Conservation (phyloP, 331 rosid species). For the Prunus yedoensis region DNA sequence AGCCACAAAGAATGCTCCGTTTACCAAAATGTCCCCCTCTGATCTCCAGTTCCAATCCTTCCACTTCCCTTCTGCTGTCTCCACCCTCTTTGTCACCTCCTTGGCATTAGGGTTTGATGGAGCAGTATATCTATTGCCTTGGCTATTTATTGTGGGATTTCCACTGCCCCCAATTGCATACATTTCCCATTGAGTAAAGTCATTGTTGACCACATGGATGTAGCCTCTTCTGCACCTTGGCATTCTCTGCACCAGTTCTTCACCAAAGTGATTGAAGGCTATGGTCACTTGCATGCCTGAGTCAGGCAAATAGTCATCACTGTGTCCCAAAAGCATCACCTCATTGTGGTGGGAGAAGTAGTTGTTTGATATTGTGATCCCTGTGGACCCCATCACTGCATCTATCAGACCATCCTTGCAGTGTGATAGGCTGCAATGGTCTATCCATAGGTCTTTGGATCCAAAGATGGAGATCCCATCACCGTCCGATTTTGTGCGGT, state of each 20-base stretch:
- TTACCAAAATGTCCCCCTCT: conserved; percentile 72
- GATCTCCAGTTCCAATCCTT: conserved; percentile 78
- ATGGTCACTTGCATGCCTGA: conserved; percentile 83
- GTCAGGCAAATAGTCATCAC: conserved; percentile 65
- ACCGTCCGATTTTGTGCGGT: conserved; percentile 71
- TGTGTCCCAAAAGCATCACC: conserved; percentile 87
- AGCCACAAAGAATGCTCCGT: conserved; percentile 72
- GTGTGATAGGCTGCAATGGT: conserved; percentile 71
- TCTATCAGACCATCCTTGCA: conserved; percentile 84
- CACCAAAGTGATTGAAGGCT: conserved; percentile 87
- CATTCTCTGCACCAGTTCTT: conserved; percentile 79
- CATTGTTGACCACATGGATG: conserved; percentile 83
- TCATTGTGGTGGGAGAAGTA: conserved; percentile 78
- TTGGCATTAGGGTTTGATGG: conserved; percentile 57
- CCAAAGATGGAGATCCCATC: conserved; percentile 82
- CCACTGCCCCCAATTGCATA: conserved; percentile 91
- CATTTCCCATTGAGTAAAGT: conserved; percentile 83
- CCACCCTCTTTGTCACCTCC: conserved; percentile 77
- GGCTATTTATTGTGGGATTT: conserved; percentile 73
- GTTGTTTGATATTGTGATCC: conserved; percentile 76
- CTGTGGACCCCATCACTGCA: conserved; percentile 86
- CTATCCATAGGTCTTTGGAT: conserved; percentile 73
- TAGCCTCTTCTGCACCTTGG: conserved; percentile 84
- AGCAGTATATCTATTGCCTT: conserved; percentile 77
- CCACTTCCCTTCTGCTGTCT: conserved; percentile 54